phyloP scores from a whole-genome alignment of 257 asterid genomes.

The Paulownia fortunei region DNA sequence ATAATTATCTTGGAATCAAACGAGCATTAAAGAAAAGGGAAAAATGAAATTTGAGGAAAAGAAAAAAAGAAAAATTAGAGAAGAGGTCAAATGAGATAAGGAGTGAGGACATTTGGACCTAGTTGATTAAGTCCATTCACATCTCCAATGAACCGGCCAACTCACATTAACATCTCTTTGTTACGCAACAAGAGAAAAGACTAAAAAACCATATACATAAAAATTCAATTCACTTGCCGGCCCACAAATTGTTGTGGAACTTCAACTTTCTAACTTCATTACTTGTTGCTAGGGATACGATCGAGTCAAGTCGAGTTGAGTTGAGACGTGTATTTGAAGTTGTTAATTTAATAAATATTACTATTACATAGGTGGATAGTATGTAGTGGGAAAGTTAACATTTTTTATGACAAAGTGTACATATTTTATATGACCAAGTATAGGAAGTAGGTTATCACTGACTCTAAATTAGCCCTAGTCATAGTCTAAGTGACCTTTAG shows the following conservation, averaged over 20 bases:
- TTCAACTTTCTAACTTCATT: not conserved
- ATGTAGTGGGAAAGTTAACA: too few species aligned
- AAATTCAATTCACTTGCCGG: not conserved
- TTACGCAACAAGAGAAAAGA: constrained; percentile 10
- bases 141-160: constrained; percentile 25
- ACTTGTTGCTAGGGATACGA: not conserved
- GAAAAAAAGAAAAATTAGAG: not conserved
- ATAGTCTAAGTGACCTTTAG: not conserved
- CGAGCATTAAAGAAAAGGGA: too few species aligned
- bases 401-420: too few species aligned
- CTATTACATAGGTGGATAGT: too few species aligned
- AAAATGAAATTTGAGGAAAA: too few species aligned
- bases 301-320: not conserved
- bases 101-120: constrained; percentile 8
- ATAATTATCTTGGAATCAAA: not conserved
- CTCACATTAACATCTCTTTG: not conserved
- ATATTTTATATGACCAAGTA: constrained; percentile 2
- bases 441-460: not conserved
- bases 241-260: not conserved
- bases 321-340: not conserved
- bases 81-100: constrained; percentile 7
- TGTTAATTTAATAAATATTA: too few species aligned
- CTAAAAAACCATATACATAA: not conserved
- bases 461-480: not conserved
- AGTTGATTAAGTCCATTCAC: constrained; percentile 21